phyloP scores from a whole-genome alignment of 2,329 filamentous ascomycete species.

The Biscogniauxia marginata region DNA sequence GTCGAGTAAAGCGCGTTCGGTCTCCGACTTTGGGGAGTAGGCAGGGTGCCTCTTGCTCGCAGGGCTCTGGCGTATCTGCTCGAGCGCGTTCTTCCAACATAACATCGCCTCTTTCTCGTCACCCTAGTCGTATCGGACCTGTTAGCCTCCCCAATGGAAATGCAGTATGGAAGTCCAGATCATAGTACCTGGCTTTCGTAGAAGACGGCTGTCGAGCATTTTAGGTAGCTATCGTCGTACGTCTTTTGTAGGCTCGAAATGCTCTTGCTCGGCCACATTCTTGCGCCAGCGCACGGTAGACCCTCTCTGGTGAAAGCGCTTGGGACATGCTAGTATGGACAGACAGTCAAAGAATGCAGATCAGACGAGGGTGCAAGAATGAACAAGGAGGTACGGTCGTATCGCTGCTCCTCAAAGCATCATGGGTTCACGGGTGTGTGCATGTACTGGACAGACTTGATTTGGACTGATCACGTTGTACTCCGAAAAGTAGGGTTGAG shows the following conservation, averaged over 20 bases:
- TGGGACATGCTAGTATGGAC: neutral
- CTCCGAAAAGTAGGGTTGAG: neutral
- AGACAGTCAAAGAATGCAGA: neutral
- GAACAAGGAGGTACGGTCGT: no score
- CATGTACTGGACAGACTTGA: neutral
- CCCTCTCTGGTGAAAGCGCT: slow-evolving; percentile 4
- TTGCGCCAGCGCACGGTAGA: slow-evolving; percentile 16
- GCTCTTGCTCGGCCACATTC: slow-evolving; percentile 53
- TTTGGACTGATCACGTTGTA: neutral
- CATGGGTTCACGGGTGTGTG: neutral
- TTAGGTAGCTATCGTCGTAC: slow-evolving; percentile 94
- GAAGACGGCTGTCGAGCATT: slow-evolving; percentile 92
- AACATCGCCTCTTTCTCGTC: slow-evolving; percentile 88
- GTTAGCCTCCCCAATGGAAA: neutral
- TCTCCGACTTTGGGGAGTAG: slow-evolving; percentile 73
- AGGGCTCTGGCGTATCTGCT: slow-evolving; percentile 85
- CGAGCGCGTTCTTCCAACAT: slow-evolving; percentile 85
- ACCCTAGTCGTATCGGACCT: slow-evolving; percentile 55
- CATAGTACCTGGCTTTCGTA: slow-evolving; percentile 82
- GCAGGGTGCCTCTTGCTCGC: slow-evolving; percentile 69
- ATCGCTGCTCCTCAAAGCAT: neutral
- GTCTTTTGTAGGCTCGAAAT: slow-evolving; percentile 87
- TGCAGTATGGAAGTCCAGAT: neutral
- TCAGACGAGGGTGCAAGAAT: no score
- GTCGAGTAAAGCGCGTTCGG: slow-evolving; percentile 77